Evolutionary conservation across 306 rosid genomes (phyloP), one percentile per base, ranked within the genome.

Genomic region (Medicago lupulina): DNA sequence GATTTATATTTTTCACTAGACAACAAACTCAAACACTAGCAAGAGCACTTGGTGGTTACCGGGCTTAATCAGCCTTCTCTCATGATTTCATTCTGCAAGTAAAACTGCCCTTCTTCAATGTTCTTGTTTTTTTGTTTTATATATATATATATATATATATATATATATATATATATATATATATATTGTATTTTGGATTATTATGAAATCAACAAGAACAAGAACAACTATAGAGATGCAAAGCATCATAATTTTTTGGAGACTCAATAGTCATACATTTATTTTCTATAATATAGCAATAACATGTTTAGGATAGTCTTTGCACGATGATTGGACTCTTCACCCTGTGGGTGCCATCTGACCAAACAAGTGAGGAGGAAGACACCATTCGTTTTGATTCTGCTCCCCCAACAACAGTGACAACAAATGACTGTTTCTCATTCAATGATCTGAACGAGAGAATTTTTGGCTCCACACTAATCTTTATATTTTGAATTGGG

Each of bases 41-140:
- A 57, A 77, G 67, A 67, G 67, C 70, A 38, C 60, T 47, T 51
- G 43, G 23, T 77, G 75, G 39, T 49, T 76, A 31, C 57, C 47
- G 13, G 73, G 67, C 61, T 72, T 64, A 18, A 62, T 76, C 64
- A 70, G 39, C 53, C 23, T 53, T 76, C 74, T 53, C 40, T 28
- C 40, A 12, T 57, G 76, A 16, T 54, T 81, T 76, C 15, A 73
- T 49, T 81, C 49, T 63, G 38, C 74, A 70, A 71, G 53, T 43
- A 43, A 41, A 41, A 41, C 47, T 41, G 2, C 10, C 44, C 44
- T 40, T 40, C 12, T 40, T 8, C 8, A 40, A 9, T 0, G 3
- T 40, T 40, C 44, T 40, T 40, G 2, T 40, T 44, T 13, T 10
- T 10, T 43, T 43, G 10, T 3, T 10, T 43, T 43, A 43, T 10